A percentile compares a stretch with the other conserved stretches of the same genome.
Conservation (phyloP, 805 yeast genomes). For the Tetrapisispora iriomotensis region DNA sequence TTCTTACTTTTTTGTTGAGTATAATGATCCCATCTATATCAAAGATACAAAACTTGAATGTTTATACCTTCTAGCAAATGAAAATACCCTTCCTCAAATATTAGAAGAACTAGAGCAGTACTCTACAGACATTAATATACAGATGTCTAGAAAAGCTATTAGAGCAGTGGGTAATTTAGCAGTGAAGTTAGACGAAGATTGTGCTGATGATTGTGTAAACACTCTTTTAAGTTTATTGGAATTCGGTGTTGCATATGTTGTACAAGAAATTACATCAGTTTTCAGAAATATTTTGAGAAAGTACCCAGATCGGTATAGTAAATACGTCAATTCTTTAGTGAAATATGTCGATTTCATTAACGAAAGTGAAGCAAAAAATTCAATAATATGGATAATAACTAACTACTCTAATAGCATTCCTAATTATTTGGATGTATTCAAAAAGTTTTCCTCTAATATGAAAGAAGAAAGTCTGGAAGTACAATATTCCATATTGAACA, state of each 20-base stretch:
- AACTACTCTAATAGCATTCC: slow-evolving; percentile 45
- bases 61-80: slow-evolving; percentile 67
- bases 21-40: slow-evolving; percentile 78
- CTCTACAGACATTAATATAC: slow-evolving; percentile 77
- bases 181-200: slow-evolving; percentile 48
- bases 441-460: slow-evolving; percentile 34
- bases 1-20: slow-evolving; percentile 71
- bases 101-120: slow-evolving; percentile 73
- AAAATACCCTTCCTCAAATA: slow-evolving; percentile 48
- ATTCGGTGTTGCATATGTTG: slow-evolving; percentile 60
- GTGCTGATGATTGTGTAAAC: slow-evolving; percentile 56
- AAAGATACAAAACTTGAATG: slow-evolving; percentile 87
- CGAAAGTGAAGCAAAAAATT: slow-evolving; percentile 70
- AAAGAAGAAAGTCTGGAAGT: slow-evolving; percentile 62
- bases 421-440: slow-evolving; percentile 18
- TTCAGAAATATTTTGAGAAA: slow-evolving; percentile 66
- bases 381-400: slow-evolving; percentile 80
- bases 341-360: slow-evolving; percentile 42
- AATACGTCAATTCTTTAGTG: slow-evolving; percentile 35
- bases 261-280: slow-evolving; percentile 73
- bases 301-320: slow-evolving; percentile 52
- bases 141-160: slow-evolving; percentile 80
- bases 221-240: slow-evolving; percentile 49
- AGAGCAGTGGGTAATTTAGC: slow-evolving; percentile 87
- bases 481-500: slow-evolving; percentile 63